A percentile compares a stretch with the other conserved stretches of the same genome.
Conservation (phyloP, 306 rosid species). For the cucumber (Cucumis sativus) region Cucumber_9930_V3 NC_026656.2:3896501-3897000, state of each 20-base stretch:
- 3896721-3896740: neutral
- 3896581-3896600: constrained; percentile 44
- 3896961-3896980: too few relatives aligned
- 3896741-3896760: neutral
- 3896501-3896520: too few relatives aligned
- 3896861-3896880: neutral
- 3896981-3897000: too few relatives aligned
- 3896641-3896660: neutral
- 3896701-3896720: neutral
- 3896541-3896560: constrained; percentile 84
- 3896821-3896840: constrained; percentile 66
- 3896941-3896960: neutral
- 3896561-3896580: constrained; percentile 62
- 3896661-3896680: neutral
- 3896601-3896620: neutral
- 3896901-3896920: neutral
- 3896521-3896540: constrained; percentile 26
- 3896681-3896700: neutral
- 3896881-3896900: neutral
- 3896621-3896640: neutral
- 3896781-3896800: constrained; percentile 63
- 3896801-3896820: constrained; percentile 72
- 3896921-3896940: neutral
- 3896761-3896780: constrained; percentile 38
- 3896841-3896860: constrained; percentile 36